phyloP scores from a whole-genome alignment of 257 asterid genomes.

The Nemophila menziesii region DNA sequence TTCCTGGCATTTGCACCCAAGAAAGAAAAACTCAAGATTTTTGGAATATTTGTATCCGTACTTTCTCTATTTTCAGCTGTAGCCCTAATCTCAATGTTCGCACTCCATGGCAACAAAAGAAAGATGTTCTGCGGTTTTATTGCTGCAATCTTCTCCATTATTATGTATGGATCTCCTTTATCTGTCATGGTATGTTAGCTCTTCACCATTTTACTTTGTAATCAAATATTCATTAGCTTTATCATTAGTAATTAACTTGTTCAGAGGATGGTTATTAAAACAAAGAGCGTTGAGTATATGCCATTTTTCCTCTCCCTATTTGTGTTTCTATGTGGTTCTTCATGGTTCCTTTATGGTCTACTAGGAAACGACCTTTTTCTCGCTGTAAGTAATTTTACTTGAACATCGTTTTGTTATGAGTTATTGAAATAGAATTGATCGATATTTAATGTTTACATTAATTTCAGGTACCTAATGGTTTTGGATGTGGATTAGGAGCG shows the following conservation, averaged over 20 bases:
- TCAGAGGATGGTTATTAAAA: conserved; percentile 70
- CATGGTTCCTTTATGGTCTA: conserved; percentile 66
- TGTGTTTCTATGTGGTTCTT: conserved; percentile 65
- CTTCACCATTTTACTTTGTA: too few relatives aligned
- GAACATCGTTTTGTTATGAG: too few relatives aligned
- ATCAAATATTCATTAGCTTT: background rate
- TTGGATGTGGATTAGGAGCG: conserved; percentile 59
- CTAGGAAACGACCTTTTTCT: conserved; percentile 59
- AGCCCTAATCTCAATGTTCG: conserved; percentile 41
- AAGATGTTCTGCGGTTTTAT: conserved; percentile 50
- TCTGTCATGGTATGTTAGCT: conserved; percentile 38
- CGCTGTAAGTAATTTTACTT: conserved; percentile 40
- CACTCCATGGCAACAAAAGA: conserved; percentile 25
- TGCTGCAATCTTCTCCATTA: conserved; percentile 48
- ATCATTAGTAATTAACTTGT: background rate
- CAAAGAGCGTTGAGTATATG: conserved; percentile 84
- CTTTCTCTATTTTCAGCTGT: conserved; percentile 39
- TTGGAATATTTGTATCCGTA: conserved; percentile 32
- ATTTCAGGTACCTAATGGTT: conserved; percentile 76
- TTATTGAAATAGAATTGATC: too few relatives aligned
- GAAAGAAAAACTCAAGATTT: conserved; percentile 49
- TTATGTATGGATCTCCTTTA: conserved; percentile 80
- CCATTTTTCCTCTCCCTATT: conserved; percentile 61
- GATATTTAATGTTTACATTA: too few relatives aligned
- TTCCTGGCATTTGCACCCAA: conserved; percentile 49